Percentiles rank a stretch among this genome's conserved stretches.
These are phyloP conservation scores for Aphanoascus verrucosus DNA, from an alignment of 2,329 filamentous ascomycete species.

Conservation along the genomic window DNA sequence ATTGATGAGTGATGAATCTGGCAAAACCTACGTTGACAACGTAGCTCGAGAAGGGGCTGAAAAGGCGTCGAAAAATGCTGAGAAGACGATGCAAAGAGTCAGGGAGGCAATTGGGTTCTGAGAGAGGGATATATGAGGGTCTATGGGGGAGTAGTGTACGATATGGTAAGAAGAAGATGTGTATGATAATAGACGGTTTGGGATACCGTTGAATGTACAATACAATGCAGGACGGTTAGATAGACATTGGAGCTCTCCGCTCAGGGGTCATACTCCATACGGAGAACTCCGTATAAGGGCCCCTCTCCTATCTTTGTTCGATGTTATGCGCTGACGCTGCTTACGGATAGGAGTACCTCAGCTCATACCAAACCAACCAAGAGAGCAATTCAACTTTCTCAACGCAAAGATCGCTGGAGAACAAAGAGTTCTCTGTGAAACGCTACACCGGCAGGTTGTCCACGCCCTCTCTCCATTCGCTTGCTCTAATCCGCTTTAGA, in stretches of 20 bases:
- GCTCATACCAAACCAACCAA: too few relatives aligned
- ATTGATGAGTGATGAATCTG: conserved; percentile 11
- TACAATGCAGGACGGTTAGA: too few relatives aligned
- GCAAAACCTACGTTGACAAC: conserved; percentile 10
- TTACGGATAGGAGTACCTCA: too few relatives aligned
- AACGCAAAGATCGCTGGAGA: too few relatives aligned
- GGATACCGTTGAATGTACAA: too few relatives aligned
- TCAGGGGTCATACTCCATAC: too few relatives aligned
- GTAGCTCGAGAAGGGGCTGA: conserved; percentile 15
- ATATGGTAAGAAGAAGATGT: not conserved
- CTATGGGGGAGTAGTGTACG: not conserved
- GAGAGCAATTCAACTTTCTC: too few relatives aligned
- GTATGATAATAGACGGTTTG: too few relatives aligned
- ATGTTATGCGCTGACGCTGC: too few relatives aligned
- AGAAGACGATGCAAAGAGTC: conserved; percentile 14
- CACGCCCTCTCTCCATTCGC: not conserved
- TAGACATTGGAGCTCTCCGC: too few relatives aligned
- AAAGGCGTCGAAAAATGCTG: conserved; percentile 15
- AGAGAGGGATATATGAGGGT: not conserved
- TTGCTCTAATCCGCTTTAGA: not conserved
- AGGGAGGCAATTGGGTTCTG: conserved; percentile 15
- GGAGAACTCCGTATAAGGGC: too few relatives aligned
- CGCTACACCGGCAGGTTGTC: not conserved
- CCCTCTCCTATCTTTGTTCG: too few relatives aligned
- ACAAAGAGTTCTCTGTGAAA: not conserved